phyloP scores from a whole-genome alignment of 2,329 filamentous ascomycete genomes.

The Magnaporthiopsis poae region DNA sequence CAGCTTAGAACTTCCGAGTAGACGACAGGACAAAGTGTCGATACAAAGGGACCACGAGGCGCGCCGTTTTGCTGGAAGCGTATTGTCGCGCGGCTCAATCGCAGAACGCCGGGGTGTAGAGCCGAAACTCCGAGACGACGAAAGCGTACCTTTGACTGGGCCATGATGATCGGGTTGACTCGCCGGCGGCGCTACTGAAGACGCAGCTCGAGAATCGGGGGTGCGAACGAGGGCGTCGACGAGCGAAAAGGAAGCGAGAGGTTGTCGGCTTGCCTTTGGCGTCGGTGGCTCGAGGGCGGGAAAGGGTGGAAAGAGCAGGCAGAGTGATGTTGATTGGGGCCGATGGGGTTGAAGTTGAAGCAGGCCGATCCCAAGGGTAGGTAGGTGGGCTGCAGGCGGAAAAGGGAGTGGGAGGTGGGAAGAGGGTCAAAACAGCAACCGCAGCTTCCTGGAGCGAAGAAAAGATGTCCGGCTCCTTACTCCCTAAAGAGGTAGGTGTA shows the following conservation, averaged over 20 bases:
- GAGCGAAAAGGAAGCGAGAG: neutral
- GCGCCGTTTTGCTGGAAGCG: neutral
- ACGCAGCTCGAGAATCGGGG: neutral
- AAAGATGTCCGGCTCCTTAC: neutral
- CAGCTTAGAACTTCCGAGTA: neutral
- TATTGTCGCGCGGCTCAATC: neutral
- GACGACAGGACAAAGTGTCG: slow-evolving; percentile 13
- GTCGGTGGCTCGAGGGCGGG: neutral
- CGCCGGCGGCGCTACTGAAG: neutral
- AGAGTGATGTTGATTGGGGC: neutral
- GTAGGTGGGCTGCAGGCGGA: neutral
- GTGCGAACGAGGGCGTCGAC: neutral
- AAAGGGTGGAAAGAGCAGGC: neutral
- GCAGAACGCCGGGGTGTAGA: neutral
- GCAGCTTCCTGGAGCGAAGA: neutral
- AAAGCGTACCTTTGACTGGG: slow-evolving; percentile 6
- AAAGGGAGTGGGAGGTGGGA: neutral
- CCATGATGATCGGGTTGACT: slow-evolving; percentile 2
- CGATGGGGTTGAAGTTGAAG: slow-evolving; percentile 1
- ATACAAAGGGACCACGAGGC: neutral
- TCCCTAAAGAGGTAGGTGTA: neutral
- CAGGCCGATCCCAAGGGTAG: neutral
- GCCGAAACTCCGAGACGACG: neutral
- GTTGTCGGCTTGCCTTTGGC: neutral
- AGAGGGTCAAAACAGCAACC: slow-evolving; percentile 1